Base-by-base conservation (phyloP, 306 rosid species). In the Benincasa hispida region DNA sequence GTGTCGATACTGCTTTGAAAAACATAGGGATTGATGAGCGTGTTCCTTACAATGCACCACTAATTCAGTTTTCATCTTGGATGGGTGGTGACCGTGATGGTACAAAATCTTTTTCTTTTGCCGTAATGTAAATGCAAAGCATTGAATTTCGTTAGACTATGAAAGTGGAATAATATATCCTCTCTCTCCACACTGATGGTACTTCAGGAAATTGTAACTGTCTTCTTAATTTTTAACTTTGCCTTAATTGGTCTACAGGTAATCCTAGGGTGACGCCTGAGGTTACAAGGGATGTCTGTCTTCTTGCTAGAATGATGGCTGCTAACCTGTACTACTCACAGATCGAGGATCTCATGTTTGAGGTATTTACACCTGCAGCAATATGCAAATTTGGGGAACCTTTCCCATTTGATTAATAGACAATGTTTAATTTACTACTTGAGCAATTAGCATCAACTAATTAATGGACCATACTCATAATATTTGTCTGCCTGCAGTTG, bases 51-150 rank as follows among this genome's bases (percentile, higher is more conserved):
- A 95, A 95, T 77, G 98, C 99, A 27, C 99, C 99, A 12, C 91
- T 95, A 68, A 95, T 95, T 82, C 99, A 95, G 53, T 95, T 95
- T 81, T 92, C 99, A 24, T 95, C 99, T 75, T 95, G 99, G 99
- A 95, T 95, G 99, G 99, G 99, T 58, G 99, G 99, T 81, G 99
- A 95, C 75, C 99, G 99, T 62, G 99, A 95, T 81, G 99, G 99
- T 95, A 92, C 30, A 75, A 4, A 6, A 18, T 53, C 62, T 77
- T 79, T 19, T 48, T 18, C 59, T 47, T 24, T 54, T 45, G 28
- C 30, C 45, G 15, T 67, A 45, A 24, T 45, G 39, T 45, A 14
- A 30, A 28, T 61, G 42, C 68, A 61, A 61, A 69, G 25, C 57
- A 15, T 24, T 41, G 57, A 25, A 25, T 45, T 25, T 25, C 57